Percentiles rank a stretch among this genome's conserved stretches.
Conservation (phyloP, 768 basidiomycete genomes). For the Lactifluus hygrophoroides region DNA sequence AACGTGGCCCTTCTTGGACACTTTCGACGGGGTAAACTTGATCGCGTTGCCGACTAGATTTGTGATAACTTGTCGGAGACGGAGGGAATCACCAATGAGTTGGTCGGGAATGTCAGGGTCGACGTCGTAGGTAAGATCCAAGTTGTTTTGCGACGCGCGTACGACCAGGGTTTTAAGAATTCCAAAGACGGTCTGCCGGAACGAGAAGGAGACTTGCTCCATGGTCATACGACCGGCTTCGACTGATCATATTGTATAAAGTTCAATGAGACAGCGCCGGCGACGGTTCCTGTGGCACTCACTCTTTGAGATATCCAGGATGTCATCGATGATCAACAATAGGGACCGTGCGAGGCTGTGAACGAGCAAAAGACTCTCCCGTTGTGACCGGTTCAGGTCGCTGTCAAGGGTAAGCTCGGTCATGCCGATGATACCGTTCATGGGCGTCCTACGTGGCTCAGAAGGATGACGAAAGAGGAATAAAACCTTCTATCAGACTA, state of each 20-base stretch:
- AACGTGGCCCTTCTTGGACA: constrained; percentile 76
- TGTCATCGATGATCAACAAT: constrained; percentile 96
- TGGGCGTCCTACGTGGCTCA: constrained; percentile 68
- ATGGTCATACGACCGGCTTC: constrained; percentile 99
- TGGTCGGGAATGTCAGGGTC: constrained; percentile 95
- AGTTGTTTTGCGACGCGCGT: constrained; percentile 91
- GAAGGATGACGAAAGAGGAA: background rate
- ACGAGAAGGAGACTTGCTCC: constrained; percentile 97
- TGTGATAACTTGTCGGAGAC: constrained; percentile 91
- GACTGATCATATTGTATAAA: constrained; percentile 39
- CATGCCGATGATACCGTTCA: constrained; percentile 99
- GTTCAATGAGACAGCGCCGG: constrained; percentile 8
- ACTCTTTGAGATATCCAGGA: constrained; percentile 99
- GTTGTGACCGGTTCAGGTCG: constrained; percentile 87
- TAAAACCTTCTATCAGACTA: background rate
- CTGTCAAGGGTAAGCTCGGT: constrained; percentile 95
- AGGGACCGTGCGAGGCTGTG: constrained; percentile 90
- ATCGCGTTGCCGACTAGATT: constrained; percentile 94
- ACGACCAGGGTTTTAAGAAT: constrained; percentile 98
- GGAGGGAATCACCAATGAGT: constrained; percentile 91
- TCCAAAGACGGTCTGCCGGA: constrained; percentile 94
- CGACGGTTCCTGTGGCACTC: constrained; percentile 28
- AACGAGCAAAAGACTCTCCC: constrained; percentile 92
- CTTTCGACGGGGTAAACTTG: constrained; percentile 88
- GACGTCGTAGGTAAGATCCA: constrained; percentile 94